These are phyloP conservation scores for Dictyophora rubrovolvata DNA, from an alignment of 768 basidiomycete species.

Conservation along the genomic window DNA sequence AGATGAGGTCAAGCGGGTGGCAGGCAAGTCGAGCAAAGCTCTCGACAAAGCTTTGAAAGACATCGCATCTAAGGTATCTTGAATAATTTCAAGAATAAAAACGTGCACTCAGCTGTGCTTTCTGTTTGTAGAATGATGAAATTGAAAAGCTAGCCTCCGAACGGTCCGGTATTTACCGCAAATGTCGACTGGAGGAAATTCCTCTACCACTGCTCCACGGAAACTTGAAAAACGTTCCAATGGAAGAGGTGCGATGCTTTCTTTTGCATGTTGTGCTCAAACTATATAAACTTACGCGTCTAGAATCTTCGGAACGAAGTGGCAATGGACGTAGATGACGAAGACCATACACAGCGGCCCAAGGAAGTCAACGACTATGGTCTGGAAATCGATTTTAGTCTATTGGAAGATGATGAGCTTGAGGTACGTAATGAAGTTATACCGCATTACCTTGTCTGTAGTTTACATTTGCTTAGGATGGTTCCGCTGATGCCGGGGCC, in stretches of 20 bases:
- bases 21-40: conserved; percentile 57
- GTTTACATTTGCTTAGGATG: conserved; percentile 33
- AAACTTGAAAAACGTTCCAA: conserved; percentile 74
- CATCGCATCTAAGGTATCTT: conserved; percentile 63
- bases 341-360: conserved; percentile 65
- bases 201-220: conserved; percentile 68
- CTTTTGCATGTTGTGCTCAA: not conserved
- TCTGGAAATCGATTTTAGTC: conserved; percentile 78
- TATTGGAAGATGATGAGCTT: conserved; percentile 64
- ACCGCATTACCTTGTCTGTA: not conserved
- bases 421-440: conserved; percentile 32
- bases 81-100: conserved; percentile 17
- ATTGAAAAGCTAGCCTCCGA: conserved; percentile 84
- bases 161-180: conserved; percentile 77
- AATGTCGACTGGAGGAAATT: conserved; percentile 90
- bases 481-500: conserved; percentile 51
- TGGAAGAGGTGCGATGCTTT: conserved; percentile 69
- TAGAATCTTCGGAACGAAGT: conserved; percentile 78
- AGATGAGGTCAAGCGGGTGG: conserved; percentile 64
- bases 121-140: conserved; percentile 59
- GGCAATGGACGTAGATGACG: conserved; percentile 89
- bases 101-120: not conserved
- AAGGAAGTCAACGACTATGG: conserved; percentile 73
- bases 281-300: conserved; percentile 9
- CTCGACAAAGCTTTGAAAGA: conserved; percentile 88